Conservation (phyloP, 148 eudicot species). For the Limonium bicolor region DNA sequence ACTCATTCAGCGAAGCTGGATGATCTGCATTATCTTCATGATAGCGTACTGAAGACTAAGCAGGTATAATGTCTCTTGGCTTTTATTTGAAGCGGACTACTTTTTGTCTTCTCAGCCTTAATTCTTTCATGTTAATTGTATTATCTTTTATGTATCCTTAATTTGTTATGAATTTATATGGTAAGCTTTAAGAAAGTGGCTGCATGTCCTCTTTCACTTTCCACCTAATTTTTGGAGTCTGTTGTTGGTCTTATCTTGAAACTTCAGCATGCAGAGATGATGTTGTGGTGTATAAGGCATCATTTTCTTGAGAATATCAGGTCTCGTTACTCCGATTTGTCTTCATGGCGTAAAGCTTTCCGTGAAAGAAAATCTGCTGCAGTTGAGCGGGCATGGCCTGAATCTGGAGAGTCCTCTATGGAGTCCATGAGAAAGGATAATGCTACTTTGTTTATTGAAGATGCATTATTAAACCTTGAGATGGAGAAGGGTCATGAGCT, state of each 20-base stretch:
- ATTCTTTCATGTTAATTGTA: too few species aligned
- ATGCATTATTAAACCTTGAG: slow-evolving; percentile 81
- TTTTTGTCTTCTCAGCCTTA: too few species aligned
- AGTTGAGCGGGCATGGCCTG: slow-evolving; percentile 74
- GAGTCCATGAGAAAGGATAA: slow-evolving; percentile 19
- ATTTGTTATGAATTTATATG: too few species aligned
- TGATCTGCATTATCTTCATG: slow-evolving; percentile 75
- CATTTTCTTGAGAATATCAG: slow-evolving; percentile 53
- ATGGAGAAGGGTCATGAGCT: slow-evolving; percentile 33
- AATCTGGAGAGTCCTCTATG: slow-evolving; percentile 21
- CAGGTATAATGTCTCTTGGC: slow-evolving; percentile 62
- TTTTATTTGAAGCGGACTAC: too few species aligned
- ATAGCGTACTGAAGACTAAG: slow-evolving; percentile 72
- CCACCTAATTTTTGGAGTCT: too few species aligned
- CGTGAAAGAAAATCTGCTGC: slow-evolving; percentile 77
- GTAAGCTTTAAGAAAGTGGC: too few species aligned
- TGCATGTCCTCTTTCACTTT: too few species aligned
- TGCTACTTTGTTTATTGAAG: slow-evolving; percentile 77
- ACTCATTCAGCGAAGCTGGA: slow-evolving; percentile 70
- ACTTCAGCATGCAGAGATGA: slow-evolving; percentile 74
- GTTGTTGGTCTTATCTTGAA: slow-evolving; percentile 1
- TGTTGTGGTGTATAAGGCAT: slow-evolving; percentile 83
- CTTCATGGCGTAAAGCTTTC: slow-evolving; percentile 49
- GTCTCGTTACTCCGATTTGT: slow-evolving; percentile 29
- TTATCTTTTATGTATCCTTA: too few species aligned